Conservation (phyloP, 2,329 filamentous ascomycete genomes). For the Pseudogymnoascus sp. region DNA sequence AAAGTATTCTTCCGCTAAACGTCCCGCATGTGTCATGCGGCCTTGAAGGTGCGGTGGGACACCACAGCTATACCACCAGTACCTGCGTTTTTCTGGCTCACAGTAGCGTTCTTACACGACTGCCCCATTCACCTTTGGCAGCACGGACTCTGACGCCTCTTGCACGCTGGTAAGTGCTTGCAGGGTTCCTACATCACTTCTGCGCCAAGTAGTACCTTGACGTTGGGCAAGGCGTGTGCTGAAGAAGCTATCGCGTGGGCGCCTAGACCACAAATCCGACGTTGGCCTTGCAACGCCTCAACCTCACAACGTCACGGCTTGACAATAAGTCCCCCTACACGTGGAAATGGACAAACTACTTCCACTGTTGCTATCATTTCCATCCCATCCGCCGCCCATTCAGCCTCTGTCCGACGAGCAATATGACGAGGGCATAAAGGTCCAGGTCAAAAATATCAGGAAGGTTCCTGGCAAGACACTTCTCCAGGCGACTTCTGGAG, state of each 20-base stretch:
- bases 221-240: background rate
- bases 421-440: conserved; percentile 37
- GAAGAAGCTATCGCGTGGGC: background rate
- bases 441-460: conserved; percentile 32
- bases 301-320: background rate
- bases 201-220: background rate
- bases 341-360: conserved; percentile 30
- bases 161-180: background rate
- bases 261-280: background rate
- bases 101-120: background rate
- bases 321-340: background rate
- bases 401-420: conserved; percentile 30
- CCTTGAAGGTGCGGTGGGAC: background rate
- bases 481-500: conserved; percentile 27
- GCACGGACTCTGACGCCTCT: background rate
- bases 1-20: background rate
- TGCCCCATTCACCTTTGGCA: background rate
- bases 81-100: background rate
- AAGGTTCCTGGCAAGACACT: conserved; percentile 30
- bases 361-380: conserved; percentile 32
- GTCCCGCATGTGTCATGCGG: background rate
- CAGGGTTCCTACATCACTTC: background rate
- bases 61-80: background rate
- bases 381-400: conserved; percentile 31
- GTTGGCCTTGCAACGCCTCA: background rate